A percentile compares a stretch with the other conserved stretches of the same genome.
phyloP scores from a whole-genome alignment of 148 eudicot genomes.

The Cornus controversa region DNA sequence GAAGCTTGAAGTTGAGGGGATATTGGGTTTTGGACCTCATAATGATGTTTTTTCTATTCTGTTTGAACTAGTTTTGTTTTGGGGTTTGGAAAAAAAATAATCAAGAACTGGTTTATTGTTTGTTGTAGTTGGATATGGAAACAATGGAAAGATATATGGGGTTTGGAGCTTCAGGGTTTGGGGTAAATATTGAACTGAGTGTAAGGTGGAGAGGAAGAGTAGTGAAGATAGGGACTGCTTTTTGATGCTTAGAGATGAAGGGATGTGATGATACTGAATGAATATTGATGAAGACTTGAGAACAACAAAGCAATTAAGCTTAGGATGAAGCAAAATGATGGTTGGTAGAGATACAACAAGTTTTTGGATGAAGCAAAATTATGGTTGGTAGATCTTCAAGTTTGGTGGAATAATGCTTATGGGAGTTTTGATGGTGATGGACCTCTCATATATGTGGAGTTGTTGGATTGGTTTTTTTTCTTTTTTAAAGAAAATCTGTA shows the following conservation, averaged over 20 bases:
- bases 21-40: constrained; percentile 44
- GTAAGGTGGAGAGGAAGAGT: background rate
- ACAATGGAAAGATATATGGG: no score
- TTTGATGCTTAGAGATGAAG: constrained; percentile 14
- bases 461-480: constrained; percentile 1
- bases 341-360: background rate
- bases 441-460: background rate
- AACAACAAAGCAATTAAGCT: constrained; percentile 34
- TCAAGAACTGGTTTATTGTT: no score
- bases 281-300: constrained; percentile 21
- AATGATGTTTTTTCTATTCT: constrained; percentile 1
- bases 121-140: background rate
- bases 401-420: constrained; percentile 14
- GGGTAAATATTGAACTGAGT: background rate
- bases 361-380: constrained; percentile 35
- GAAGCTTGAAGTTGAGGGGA: constrained; percentile 32
- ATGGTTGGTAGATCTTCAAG: constrained; percentile 27
- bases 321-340: constrained; percentile 32
- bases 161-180: background rate
- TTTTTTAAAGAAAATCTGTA: background rate
- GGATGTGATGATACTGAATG: constrained; percentile 7
- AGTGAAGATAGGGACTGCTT: background rate
- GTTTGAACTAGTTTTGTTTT: background rate
- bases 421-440: background rate
- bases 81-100: background rate